Conservation (phyloP, 257 asterid species). For the Rehmannia glutinosa region DNA sequence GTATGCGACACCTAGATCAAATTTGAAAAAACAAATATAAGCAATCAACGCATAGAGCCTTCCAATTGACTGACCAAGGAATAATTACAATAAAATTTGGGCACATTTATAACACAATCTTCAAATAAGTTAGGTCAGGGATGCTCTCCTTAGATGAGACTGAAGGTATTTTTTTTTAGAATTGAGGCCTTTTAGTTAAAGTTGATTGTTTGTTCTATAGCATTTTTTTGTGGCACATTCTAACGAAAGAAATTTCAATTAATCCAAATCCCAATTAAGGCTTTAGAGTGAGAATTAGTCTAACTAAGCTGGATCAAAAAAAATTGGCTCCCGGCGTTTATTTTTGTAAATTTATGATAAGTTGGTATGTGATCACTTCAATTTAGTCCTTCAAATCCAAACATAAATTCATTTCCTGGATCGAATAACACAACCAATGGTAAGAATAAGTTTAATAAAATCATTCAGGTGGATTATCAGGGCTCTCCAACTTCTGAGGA, state of each 20-base stretch:
- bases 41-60: neutral
- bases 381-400: neutral
- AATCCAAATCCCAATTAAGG: neutral
- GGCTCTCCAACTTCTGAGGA: neutral
- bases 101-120: neutral
- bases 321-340: neutral
- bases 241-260: neutral
- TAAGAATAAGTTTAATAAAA: neutral
- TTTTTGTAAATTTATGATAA: constrained; percentile 1
- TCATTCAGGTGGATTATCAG: neutral
- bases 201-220: neutral
- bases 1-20: constrained; percentile 62
- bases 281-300: neutral
- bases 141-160: neutral
- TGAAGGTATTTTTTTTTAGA: neutral
- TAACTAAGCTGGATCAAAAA: neutral
- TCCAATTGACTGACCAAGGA: neutral
- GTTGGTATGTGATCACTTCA: neutral
- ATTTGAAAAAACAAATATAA: constrained; percentile 2
- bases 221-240: neutral
- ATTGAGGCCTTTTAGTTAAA: neutral
- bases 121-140: neutral
- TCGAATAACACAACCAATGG: neutral
- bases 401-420: neutral
- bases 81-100: neutral